phyloP scores from a whole-genome alignment of 169 alveolate species.

The Plasmodium fragile region DNA sequence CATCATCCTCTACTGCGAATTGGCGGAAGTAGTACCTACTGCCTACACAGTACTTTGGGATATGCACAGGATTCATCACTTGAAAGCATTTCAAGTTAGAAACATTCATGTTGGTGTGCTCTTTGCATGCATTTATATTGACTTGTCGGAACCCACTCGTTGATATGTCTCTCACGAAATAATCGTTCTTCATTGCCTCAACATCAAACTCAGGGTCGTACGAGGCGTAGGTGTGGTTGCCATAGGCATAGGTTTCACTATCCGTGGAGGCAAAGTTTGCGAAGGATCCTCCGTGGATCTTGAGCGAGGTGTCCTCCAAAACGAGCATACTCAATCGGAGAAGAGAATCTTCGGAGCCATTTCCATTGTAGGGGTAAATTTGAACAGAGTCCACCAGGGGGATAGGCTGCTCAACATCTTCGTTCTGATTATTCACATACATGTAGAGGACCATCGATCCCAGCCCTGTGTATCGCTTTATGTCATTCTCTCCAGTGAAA shows the following conservation, averaged over 20 bases:
- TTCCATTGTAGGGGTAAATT: conserved; percentile 33
- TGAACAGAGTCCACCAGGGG: conserved; percentile 31
- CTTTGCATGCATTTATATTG: conserved; percentile 20
- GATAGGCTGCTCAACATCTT: conserved; percentile 56
- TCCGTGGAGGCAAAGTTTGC: conserved; percentile 54
- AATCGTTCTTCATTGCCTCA: neutral
- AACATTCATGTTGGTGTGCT: conserved; percentile 37
- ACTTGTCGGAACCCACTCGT: conserved; percentile 67
- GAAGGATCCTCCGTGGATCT: conserved; percentile 37
- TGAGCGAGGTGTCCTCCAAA: conserved; percentile 10
- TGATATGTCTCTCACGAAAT: conserved; percentile 25
- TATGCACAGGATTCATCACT: conserved; percentile 79
- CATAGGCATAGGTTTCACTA: conserved; percentile 45
- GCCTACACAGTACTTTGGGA: conserved; percentile 78
- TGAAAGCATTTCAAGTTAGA: conserved; percentile 80
- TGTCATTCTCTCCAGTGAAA: conserved; percentile 34
- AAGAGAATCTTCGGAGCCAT: conserved; percentile 37
- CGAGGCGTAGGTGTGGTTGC: conserved; percentile 1
- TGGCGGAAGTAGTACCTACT: conserved; percentile 79
- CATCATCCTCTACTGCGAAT: conserved; percentile 78
- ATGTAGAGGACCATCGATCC: conserved; percentile 37
- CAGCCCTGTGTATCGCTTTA: conserved; percentile 45
- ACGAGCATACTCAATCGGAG: conserved; percentile 38
- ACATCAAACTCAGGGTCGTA: conserved; percentile 32
- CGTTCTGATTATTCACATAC: conserved; percentile 50